Evolutionary conservation across 495 filamentous ascomycete species (phyloP), one percentile per base, ranked within the genome.

Genomic region (Neurospora africana): DNA sequence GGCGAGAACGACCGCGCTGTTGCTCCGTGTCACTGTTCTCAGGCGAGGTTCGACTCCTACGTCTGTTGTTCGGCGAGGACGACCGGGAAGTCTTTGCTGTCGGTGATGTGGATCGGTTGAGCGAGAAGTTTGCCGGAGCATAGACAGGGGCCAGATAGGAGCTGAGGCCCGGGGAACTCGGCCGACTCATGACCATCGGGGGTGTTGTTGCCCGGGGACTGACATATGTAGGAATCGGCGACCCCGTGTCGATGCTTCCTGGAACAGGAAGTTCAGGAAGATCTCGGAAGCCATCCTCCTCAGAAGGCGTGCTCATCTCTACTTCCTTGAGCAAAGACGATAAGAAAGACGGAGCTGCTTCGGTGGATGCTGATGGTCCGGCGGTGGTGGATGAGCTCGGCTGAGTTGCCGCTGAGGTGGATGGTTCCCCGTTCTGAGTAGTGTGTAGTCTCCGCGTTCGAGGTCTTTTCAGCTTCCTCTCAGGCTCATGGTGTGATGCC

Each of bases 261-360:
- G 53, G 53, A 15, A 86, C 91, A 11, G 93, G 92, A 2, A 93
- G 94, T 0, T 91, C 91, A 15, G 86, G 71, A 35, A 72, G 84
- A 21, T 87, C 77, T 15, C 86, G 83, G 36, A 86, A 79, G 19
- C 78, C 83, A 68, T 88, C 87, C 39, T 87, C 87, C 65, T 88
- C 84, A 0, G 83, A 83, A 7, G 77, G 76, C 1, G 89, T 81
- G 68, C 91, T 89, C 75, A 88, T 89, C 80, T 96, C 93, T 0
- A 98, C 93, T 77, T 98, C 94, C 75, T 91, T 91, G 68, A 98
- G 82, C 17, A 98, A 84, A 0, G 93, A 93, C 44, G 92, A 90
- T 5, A 97, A 81, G 80, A 97, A 97, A 11, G 85, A 86, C 0
- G 84, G 86, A 10, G 80, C 88, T 84, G 71, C 88, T 68, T 76